Evolutionary conservation across 495 filamentous ascomycete genomes (phyloP).

Genomic region (Cercophora newfieldiana): DNA sequence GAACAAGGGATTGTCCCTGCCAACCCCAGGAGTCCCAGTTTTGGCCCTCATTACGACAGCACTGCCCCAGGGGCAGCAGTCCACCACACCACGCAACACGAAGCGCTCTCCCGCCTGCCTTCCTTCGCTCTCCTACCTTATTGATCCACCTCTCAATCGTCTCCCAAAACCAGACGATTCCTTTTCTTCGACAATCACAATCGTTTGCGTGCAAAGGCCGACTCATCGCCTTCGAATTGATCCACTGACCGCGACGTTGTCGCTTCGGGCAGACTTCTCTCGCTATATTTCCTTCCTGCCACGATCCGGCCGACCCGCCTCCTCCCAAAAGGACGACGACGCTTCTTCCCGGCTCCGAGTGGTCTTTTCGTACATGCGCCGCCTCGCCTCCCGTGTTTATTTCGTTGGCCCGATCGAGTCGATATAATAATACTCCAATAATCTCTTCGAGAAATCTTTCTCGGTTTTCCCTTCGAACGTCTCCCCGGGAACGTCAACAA

Average conservation of each 20-base stretch:
- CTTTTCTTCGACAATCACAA: neutral
- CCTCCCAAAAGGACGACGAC: neutral
- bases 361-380: neutral
- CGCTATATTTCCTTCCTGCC: slow-evolving; percentile 7
- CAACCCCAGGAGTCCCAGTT: slow-evolving; percentile 3
- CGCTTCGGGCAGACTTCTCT: slow-evolving; percentile 9
- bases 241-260: slow-evolving; percentile 5
- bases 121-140: neutral
- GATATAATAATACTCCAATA: slow-evolving; percentile 1
- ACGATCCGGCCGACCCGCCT: neutral
- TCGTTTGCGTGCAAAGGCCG: slow-evolving; percentile 2
- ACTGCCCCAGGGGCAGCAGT: slow-evolving; percentile 11
- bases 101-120: neutral
- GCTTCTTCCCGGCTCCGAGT: neutral
- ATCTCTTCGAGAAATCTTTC: neutral
- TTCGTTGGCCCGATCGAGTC: neutral
- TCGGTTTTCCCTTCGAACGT: neutral
- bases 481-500: neutral
- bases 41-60: slow-evolving; percentile 12
- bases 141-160: neutral
- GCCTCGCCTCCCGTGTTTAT: slow-evolving; percentile 1
- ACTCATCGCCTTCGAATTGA: neutral
- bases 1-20: slow-evolving; percentile 10
- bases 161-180: neutral
- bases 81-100: slow-evolving; percentile 7